These are phyloP conservation scores for Fistulina hepatica DNA, from an alignment of 1,284 basidiomycete species.

Conservation along the genomic window DNA sequence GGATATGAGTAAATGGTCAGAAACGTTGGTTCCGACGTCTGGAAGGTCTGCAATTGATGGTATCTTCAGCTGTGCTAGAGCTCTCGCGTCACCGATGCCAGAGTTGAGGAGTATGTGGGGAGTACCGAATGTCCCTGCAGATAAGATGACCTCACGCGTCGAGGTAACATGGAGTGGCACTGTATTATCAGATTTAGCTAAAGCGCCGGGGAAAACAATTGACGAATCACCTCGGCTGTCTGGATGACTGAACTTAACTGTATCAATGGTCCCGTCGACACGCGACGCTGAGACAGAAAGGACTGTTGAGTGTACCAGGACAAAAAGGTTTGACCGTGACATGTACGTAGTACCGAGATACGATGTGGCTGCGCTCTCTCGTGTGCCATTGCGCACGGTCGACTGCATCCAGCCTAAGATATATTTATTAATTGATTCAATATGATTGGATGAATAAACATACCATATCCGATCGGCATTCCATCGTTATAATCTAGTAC, in stretches of 20 bases:
- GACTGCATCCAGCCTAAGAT: conserved; percentile 15
- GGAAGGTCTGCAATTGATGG: conserved; percentile 18
- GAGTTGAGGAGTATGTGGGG: conserved; percentile 23
- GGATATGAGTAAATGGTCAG: conserved; percentile 17
- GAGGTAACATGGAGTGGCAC: conserved; percentile 14
- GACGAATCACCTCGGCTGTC: conserved; percentile 8
- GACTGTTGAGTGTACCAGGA: conserved; percentile 21
- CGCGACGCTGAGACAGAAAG: conserved; percentile 2
- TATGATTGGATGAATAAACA: neutral
- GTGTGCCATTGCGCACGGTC: conserved; percentile 18
- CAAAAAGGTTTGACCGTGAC: conserved; percentile 22
- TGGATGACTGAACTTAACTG: conserved; percentile 9
- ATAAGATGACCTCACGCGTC: conserved; percentile 23
- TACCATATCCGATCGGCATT: conserved; percentile 21
- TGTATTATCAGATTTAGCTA: neutral
- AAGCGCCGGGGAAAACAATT: neutral
- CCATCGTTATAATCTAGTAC: conserved; percentile 25
- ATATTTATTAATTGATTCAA: neutral
- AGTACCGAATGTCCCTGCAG: conserved; percentile 21
- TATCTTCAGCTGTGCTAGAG: conserved; percentile 17
- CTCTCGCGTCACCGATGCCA: conserved; percentile 21
- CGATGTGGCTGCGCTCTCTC: conserved; percentile 24
- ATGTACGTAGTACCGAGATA: conserved; percentile 20
- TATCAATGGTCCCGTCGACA: neutral
- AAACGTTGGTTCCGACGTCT: conserved; percentile 22